Conservation (phyloP, 345 rosid species). For the Salix udensis region DNA sequence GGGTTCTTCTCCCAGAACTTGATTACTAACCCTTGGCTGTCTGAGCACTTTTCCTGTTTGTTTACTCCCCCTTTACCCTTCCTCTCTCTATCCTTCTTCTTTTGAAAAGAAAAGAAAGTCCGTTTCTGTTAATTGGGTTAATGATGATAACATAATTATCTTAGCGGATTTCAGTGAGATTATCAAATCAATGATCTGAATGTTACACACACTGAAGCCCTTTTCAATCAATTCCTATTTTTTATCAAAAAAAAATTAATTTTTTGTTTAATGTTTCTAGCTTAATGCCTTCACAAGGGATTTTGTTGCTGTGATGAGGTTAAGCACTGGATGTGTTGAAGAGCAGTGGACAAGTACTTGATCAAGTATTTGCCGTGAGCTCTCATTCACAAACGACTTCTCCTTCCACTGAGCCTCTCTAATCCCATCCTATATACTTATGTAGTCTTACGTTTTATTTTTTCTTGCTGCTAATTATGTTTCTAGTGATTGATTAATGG, state of each 20-base stretch:
- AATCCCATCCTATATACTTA: neutral
- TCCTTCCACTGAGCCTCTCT: constrained; percentile 94
- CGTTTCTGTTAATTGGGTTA: constrained; percentile 28
- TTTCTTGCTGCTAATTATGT: no score
- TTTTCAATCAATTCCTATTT: neutral
- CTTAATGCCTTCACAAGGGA: neutral
- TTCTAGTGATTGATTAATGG: neutral
- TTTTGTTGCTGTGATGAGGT: constrained; percentile 60
- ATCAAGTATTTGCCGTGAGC: constrained; percentile 69
- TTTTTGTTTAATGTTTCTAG: neutral
- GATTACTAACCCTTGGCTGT: constrained; percentile 99
- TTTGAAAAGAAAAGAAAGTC: neutral
- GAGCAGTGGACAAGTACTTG: constrained; percentile 68
- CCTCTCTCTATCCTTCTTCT: neutral
- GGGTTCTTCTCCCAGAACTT: constrained; percentile 51
- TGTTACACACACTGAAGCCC: constrained; percentile 99
- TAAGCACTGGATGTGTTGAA: constrained; percentile 54
- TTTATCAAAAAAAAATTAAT: neutral
- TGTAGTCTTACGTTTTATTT: neutral
- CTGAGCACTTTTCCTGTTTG: constrained; percentile 54
- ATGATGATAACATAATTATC: constrained; percentile 70
- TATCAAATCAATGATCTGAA: constrained; percentile 72
- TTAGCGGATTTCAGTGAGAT: constrained; percentile 99
- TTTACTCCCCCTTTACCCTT: neutral
- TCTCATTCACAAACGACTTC: constrained; percentile 63